Conservation (phyloP, 1,284 basidiomycete genomes). For the Rhodotorula sp. region DNA sequence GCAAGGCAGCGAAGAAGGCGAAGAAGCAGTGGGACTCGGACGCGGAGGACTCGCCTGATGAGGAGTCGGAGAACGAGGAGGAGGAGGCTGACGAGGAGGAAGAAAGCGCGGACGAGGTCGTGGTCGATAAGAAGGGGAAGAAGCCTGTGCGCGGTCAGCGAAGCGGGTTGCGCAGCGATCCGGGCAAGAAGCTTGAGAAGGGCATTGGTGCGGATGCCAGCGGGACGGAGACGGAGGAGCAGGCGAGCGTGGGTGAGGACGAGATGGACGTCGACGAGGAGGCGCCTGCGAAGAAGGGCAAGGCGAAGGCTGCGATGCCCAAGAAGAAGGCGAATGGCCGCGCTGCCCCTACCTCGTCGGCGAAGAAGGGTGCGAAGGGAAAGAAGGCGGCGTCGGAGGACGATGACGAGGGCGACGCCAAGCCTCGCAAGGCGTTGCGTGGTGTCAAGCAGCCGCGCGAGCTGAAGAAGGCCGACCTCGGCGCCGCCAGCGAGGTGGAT, state of each 20-base stretch:
- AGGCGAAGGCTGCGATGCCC: slow-evolving; percentile 5
- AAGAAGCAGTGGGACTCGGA: slow-evolving; percentile 14
- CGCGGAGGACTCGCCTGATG: not conserved
- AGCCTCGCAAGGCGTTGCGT: not conserved
- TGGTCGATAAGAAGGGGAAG: not conserved
- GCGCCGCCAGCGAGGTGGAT: slow-evolving; percentile 12
- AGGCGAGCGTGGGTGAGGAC: slow-evolving; percentile 3
- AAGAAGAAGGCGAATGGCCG: not conserved
- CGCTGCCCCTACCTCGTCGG: not conserved
- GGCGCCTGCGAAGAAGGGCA: slow-evolving; percentile 12
- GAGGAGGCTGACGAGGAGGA: slow-evolving; percentile 22
- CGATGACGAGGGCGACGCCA: not conserved
- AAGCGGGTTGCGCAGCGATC: slow-evolving; percentile 9
- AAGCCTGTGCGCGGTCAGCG: not conserved
- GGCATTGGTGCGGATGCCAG: not conserved
- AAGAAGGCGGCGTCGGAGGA: not conserved
- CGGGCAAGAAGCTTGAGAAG: not conserved
- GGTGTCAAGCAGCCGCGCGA: slow-evolving; percentile 4
- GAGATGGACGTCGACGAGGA: slow-evolving; percentile 16
- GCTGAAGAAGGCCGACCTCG: slow-evolving; percentile 7
- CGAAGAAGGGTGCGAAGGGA: slow-evolving; percentile 1
- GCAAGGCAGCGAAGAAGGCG: slow-evolving; percentile 5
- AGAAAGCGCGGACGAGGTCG: slow-evolving; percentile 8
- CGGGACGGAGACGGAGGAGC: not conserved
- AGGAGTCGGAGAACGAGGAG: slow-evolving; percentile 12